phyloP scores from a whole-genome alignment of 73 alveolate genomes.

The Effrenium voratum region DNA sequence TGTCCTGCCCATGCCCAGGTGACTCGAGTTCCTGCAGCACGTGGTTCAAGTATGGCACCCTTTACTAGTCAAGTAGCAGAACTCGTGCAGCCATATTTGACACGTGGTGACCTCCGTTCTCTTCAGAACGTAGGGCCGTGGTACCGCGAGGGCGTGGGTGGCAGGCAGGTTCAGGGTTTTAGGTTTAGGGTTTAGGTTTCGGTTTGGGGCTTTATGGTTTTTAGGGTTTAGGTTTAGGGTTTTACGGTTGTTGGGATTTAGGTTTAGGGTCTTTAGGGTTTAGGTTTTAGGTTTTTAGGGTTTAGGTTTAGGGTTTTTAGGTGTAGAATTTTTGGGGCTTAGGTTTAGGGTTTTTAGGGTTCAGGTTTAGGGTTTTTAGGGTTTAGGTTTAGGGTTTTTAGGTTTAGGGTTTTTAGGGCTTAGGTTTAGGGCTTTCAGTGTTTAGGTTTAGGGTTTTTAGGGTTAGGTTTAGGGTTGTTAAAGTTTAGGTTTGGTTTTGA shows the following conservation, averaged over 20 bases:
- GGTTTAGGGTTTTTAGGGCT: not conserved
- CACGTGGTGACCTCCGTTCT: too few relatives aligned
- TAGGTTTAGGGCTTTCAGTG: not conserved
- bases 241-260: too few relatives aligned
- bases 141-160: too few relatives aligned
- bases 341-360: not conserved
- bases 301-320: not conserved
- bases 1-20: too few relatives aligned
- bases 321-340: too few relatives aligned
- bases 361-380: not conserved
- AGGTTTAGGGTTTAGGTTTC: not conserved
- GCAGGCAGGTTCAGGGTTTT: not conserved
- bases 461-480: not conserved
- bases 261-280: not conserved
- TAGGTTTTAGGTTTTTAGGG: too few relatives aligned
- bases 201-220: not conserved
- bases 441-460: not conserved
- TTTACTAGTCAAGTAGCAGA: too few relatives aligned
- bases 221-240: not conserved
- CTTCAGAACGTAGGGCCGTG: too few relatives aligned
- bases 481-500: not conserved
- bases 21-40: too few relatives aligned
- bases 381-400: not conserved
- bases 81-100: too few relatives aligned
- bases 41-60: too few relatives aligned